Conservation (phyloP, 192 early-diverging fungal species). For the Mortierella hygrophila region DNA sequence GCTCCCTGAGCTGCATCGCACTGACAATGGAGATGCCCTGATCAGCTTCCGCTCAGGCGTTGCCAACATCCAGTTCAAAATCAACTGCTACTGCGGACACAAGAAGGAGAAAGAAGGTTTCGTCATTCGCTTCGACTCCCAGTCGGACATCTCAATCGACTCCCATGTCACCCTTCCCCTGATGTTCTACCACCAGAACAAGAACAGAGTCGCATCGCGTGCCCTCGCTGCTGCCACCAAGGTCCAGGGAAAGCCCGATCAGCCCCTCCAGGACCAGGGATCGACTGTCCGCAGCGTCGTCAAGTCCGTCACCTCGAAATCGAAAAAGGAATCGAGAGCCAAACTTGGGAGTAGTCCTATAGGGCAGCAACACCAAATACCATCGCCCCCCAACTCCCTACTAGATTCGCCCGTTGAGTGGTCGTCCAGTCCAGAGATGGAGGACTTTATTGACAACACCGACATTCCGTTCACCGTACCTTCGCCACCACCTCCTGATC, state of each 20-base stretch:
- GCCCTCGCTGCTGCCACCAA: conserved; percentile 37
- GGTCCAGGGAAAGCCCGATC: conserved; percentile 9
- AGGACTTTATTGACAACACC: conserved; percentile 49
- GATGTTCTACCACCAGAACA: conserved; percentile 58
- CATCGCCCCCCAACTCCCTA: conserved; percentile 42
- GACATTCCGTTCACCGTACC: conserved; percentile 50
- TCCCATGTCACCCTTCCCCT: conserved; percentile 55
- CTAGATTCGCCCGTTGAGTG: conserved; percentile 46
- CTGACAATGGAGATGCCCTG: conserved; percentile 42
- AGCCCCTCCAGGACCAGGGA: conserved; percentile 21
- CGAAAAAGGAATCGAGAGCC: conserved; percentile 34
- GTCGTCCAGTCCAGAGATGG: conserved; percentile 42
- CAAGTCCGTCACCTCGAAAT: conserved; percentile 43
- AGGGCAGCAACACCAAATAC: conserved; percentile 44
- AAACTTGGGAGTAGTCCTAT: conserved; percentile 34
- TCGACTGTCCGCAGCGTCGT: conserved; percentile 36
- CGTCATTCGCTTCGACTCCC: conserved; percentile 52
- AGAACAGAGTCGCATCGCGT: conserved; percentile 49
- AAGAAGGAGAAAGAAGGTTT: conserved; percentile 57
- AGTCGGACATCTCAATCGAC: conserved; percentile 40
- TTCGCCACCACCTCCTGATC: conserved; percentile 53
- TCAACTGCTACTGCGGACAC: conserved; percentile 56
- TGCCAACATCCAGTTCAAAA: conserved; percentile 56
- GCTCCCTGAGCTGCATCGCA: conserved; percentile 49
- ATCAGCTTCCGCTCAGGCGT: conserved; percentile 51